phyloP scores from a whole-genome alignment of 108 stramenopile genomes.

The Mediolabrus comicus region DNA sequence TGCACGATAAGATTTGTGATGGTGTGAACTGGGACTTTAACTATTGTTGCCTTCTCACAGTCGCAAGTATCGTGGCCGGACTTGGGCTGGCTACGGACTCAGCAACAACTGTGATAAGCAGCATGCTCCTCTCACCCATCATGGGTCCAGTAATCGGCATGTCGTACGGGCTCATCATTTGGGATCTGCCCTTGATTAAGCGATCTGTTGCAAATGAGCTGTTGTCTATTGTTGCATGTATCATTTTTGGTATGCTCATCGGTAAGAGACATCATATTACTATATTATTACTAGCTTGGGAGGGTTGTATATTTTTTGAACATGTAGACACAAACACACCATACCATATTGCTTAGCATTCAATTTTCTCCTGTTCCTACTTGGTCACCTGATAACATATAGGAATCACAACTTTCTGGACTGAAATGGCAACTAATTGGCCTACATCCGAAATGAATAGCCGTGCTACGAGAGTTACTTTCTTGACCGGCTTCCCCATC shows the following conservation, averaged over 20 bases:
- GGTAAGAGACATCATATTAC: too few relatives aligned
- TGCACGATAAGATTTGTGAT: conserved; percentile 10
- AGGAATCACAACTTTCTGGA: background rate
- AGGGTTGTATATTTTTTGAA: too few relatives aligned
- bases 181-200: conserved; percentile 59
- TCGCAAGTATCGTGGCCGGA: conserved; percentile 77
- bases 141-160: conserved; percentile 66
- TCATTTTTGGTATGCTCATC: conserved; percentile 13
- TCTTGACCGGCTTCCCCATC: conserved; percentile 46
- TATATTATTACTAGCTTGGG: too few relatives aligned
- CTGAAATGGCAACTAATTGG: background rate
- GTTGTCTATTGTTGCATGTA: conserved; percentile 61
- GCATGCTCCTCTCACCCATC: conserved; percentile 86
- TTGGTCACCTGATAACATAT: background rate
- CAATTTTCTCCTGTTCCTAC: background rate
- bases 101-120: conserved; percentile 75
- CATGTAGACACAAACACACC: too few relatives aligned
- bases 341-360: too few relatives aligned
- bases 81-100: conserved; percentile 76
- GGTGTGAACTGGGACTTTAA: conserved; percentile 21
- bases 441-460: background rate
- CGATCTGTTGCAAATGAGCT: conserved; percentile 55
- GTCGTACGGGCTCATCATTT: conserved; percentile 69
- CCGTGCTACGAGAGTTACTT: background rate
- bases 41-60: conserved; percentile 41